Percentiles rank a stretch among this genome's conserved stretches.
These are phyloP conservation scores for Naganishia friedmannii DNA, from an alignment of 768 basidiomycete species.

Conservation along the genomic window DNA sequence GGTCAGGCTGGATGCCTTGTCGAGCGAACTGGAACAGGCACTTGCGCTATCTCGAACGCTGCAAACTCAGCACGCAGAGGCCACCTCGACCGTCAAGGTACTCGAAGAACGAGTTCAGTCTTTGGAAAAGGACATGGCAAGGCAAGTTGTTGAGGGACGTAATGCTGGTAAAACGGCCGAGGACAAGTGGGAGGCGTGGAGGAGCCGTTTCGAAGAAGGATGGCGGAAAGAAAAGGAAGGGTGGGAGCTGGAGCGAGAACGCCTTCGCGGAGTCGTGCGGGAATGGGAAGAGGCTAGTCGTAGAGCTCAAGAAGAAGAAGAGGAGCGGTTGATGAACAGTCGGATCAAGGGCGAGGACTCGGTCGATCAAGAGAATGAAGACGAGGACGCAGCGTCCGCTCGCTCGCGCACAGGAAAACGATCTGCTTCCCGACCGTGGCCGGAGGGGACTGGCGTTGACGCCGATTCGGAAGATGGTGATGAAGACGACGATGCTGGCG, in stretches of 20 bases:
- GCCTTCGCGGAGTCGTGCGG: slow-evolving; percentile 68
- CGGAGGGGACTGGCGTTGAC: slow-evolving; percentile 1
- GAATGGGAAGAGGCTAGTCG: slow-evolving; percentile 68
- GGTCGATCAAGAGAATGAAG: slow-evolving; percentile 38
- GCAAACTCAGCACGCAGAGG: slow-evolving; percentile 72
- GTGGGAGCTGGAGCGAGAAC: slow-evolving; percentile 76
- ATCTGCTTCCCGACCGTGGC: slow-evolving; percentile 23
- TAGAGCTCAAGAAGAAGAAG: slow-evolving; percentile 51
- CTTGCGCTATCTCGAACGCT: slow-evolving; percentile 69
- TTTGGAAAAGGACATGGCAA: slow-evolving; percentile 44
- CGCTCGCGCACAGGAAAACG: slow-evolving; percentile 18
- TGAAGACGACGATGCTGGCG: slow-evolving; percentile 26
- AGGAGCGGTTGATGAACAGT: slow-evolving; percentile 49
- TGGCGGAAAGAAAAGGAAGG: slow-evolving; percentile 75
- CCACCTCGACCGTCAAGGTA: slow-evolving; percentile 57
- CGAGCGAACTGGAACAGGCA: slow-evolving; percentile 72
- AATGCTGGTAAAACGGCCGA: slow-evolving; percentile 44
- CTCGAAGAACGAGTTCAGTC: slow-evolving; percentile 46
- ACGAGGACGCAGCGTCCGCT: slow-evolving; percentile 23
- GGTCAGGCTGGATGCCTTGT: slow-evolving; percentile 62
- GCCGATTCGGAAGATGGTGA: slow-evolving; percentile 26
- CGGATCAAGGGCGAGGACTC: slow-evolving; percentile 40
- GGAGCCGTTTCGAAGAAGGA: slow-evolving; percentile 70
- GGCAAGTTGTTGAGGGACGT: slow-evolving; percentile 44
- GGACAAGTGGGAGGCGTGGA: slow-evolving; percentile 63